Conservation (phyloP, 768 basidiomycete genomes). For the Tremella fuciformis region DNA sequence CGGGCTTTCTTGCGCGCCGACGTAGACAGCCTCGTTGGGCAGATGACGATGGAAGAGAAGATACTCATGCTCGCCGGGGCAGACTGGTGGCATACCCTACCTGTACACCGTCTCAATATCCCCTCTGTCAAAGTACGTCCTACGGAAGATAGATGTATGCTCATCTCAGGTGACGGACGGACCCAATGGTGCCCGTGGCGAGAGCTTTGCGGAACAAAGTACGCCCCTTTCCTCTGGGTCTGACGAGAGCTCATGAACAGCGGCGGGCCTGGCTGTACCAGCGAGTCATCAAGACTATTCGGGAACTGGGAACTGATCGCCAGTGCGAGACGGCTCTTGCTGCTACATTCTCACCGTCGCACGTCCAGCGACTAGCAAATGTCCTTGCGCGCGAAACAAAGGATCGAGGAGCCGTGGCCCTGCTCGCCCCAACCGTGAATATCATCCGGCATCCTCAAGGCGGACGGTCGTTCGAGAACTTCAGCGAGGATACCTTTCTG, state of each 20-base stretch:
- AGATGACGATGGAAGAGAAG: background rate
- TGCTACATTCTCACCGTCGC: constrained; percentile 64
- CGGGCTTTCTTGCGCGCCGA: too few relatives aligned
- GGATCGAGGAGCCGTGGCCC: constrained; percentile 60
- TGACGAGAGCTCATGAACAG: constrained; percentile 11
- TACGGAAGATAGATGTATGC: too few relatives aligned
- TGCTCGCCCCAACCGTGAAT: constrained; percentile 71
- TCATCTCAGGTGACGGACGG: constrained; percentile 55
- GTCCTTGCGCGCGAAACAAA: constrained; percentile 67
- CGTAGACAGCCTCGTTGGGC: too few relatives aligned
- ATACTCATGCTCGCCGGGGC: constrained; percentile 13
- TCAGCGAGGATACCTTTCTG: constrained; percentile 67
- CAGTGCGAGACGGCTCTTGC: constrained; percentile 65
- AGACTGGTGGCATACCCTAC: constrained; percentile 37
- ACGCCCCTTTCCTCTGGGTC: constrained; percentile 7
- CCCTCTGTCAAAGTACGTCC: constrained; percentile 63
- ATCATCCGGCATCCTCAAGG: constrained; percentile 58
- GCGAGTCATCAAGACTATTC: constrained; percentile 60
- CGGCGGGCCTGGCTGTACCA: background rate
- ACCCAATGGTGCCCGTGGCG: constrained; percentile 58
- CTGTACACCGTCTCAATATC: constrained; percentile 59
- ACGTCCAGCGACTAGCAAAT: constrained; percentile 59
- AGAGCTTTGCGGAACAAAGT: constrained; percentile 56
- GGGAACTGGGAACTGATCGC: too few relatives aligned
- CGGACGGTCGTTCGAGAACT: constrained; percentile 61